phyloP scores from a whole-genome alignment of 257 asterid genomes.

The Jasminum sambac region DNA sequence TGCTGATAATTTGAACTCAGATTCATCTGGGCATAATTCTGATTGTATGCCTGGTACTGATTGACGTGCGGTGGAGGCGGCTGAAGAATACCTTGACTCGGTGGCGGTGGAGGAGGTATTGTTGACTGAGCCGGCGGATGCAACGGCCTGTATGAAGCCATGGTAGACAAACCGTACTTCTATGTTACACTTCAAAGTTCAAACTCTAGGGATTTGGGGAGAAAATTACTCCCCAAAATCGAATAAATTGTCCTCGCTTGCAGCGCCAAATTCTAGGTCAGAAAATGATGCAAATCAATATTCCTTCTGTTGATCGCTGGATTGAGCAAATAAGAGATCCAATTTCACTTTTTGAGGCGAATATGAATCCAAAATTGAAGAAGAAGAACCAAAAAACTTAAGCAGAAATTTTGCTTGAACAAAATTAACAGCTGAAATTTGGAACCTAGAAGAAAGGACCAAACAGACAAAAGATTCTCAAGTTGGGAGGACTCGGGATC shows the following conservation, averaged over 20 bases:
- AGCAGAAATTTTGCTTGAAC: background rate
- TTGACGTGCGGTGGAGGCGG: constrained; percentile 48
- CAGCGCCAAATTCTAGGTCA: background rate
- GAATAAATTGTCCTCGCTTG: background rate
- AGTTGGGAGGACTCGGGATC: background rate
- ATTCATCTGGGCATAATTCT: constrained; percentile 51
- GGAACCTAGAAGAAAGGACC: background rate
- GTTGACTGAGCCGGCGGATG: constrained; percentile 66
- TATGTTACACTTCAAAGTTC: constrained; percentile 5
- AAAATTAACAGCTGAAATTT: background rate
- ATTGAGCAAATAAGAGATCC: background rate
- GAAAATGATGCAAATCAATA: background rate
- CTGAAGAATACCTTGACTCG: constrained; percentile 54
- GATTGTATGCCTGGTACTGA: constrained; percentile 36
- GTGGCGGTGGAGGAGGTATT: constrained; percentile 54
- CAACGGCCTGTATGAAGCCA: constrained; percentile 94
- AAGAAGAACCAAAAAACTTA: background rate
- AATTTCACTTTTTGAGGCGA: background rate
- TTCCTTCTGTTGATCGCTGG: background rate
- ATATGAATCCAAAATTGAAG: background rate
- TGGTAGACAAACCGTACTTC: constrained; percentile 26
- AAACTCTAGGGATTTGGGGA: constrained; percentile 6
- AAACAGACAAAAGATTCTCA: background rate
- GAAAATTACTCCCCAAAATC: constrained; percentile 2
- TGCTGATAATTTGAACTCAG: constrained; percentile 42